Conservation (phyloP, 495 filamentous ascomycete genomes). For the Xylaria sp. region DNA sequence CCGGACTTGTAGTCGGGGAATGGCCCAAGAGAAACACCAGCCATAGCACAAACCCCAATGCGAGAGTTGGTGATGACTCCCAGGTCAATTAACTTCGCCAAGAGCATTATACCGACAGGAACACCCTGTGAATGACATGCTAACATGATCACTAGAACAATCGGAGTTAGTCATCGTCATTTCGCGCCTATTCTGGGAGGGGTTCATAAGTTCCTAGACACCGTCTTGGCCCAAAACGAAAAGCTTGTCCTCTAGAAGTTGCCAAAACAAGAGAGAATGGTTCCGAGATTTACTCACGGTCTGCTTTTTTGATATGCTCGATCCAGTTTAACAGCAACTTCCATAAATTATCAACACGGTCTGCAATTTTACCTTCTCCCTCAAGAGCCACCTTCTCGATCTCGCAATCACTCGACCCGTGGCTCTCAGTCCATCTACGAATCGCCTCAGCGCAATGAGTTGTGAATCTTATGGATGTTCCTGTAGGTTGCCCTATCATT, state of each 20-base stretch:
- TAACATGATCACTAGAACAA: conserved; percentile 67
- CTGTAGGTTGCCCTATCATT: conserved; percentile 91
- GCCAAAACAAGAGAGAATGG: no score
- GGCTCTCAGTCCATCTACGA: conserved; percentile 74
- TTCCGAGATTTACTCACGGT: conserved; percentile 47
- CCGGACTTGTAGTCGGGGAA: conserved; percentile 86
- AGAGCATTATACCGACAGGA: conserved; percentile 90
- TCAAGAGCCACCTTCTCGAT: conserved; percentile 94
- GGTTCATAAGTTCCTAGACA: no score
- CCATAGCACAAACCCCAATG: conserved; percentile 64
- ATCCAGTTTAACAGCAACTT: conserved; percentile 95
- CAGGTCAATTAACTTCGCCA: conserved; percentile 86
- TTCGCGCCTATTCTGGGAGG: no score
- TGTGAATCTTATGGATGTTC: conserved; percentile 92
- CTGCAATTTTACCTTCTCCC: conserved; percentile 94
- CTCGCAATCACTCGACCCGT: conserved; percentile 67
- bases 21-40: conserved; percentile 91
- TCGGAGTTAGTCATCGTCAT: no score
- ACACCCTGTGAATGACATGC: conserved; percentile 96
- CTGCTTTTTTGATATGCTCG: conserved; percentile 83
- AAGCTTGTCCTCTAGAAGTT: no score
- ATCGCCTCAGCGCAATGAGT: conserved; percentile 87
- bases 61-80: conserved; percentile 71
- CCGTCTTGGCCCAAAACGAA: no score
- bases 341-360: conserved; percentile 91